These are phyloP conservation scores for Parietichytrium sp. DNA, from an alignment of 108 stramenopile species.

Conservation along the genomic window DNA sequence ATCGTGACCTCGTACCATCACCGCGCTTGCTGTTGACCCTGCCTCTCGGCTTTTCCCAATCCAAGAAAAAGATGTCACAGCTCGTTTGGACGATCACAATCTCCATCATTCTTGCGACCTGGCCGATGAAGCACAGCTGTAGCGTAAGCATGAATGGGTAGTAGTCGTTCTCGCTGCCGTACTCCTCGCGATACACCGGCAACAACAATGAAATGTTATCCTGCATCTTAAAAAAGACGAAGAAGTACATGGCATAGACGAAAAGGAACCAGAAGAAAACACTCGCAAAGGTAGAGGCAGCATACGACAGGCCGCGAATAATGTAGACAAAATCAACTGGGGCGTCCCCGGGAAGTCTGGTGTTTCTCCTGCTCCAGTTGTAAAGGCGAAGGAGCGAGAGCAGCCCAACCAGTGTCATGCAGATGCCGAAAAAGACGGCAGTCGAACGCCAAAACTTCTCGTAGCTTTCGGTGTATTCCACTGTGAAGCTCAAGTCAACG, in stretches of 20 bases:
- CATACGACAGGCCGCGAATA: slow-evolving; percentile 53
- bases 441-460: slow-evolving; percentile 57
- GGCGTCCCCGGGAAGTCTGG: background rate
- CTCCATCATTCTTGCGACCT: slow-evolving; percentile 54
- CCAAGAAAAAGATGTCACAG: slow-evolving; percentile 69
- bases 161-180: slow-evolving; percentile 56
- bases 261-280: slow-evolving; percentile 40
- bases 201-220: slow-evolving; percentile 66
- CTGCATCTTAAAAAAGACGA: slow-evolving; percentile 77
- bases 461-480: slow-evolving; percentile 66
- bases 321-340: background rate
- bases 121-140: slow-evolving; percentile 60
- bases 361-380: slow-evolving; percentile 39
- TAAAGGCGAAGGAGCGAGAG: slow-evolving; percentile 28
- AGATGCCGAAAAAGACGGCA: slow-evolving; percentile 63
- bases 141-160: slow-evolving; percentile 59
- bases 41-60: slow-evolving; percentile 67
- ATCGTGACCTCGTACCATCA: background rate
- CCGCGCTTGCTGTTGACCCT: slow-evolving; percentile 1
- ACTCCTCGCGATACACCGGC: slow-evolving; percentile 60
- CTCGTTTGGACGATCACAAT: slow-evolving; percentile 60
- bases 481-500: slow-evolving; percentile 50
- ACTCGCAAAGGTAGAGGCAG: background rate
- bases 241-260: slow-evolving; percentile 39
- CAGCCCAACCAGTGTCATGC: slow-evolving; percentile 61